Evolutionary conservation across 805 yeast species (phyloP).

Genomic region (Candida sonorensis): DNA sequence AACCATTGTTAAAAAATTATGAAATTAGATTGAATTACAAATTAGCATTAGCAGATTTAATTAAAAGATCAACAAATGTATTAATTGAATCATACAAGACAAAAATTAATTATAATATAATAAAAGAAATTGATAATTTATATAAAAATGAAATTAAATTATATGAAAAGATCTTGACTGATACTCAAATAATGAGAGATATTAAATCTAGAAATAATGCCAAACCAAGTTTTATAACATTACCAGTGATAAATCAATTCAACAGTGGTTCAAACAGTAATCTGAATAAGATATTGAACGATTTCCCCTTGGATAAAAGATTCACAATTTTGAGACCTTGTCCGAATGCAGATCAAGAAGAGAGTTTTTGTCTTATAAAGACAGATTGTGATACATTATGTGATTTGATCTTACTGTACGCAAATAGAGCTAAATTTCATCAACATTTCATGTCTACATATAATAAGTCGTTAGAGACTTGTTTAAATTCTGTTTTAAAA

Average conservation of each 20-base stretch:
- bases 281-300: slow-evolving; percentile 15
- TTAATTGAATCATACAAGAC: slow-evolving; percentile 45
- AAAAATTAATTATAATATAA: slow-evolving; percentile 35
- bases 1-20: slow-evolving; percentile 26
- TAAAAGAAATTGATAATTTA: slow-evolving; percentile 32
- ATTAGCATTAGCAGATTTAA: slow-evolving; percentile 43
- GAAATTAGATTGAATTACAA: slow-evolving; percentile 33
- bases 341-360: slow-evolving; percentile 14
- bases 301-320: slow-evolving; percentile 25
- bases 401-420: slow-evolving; percentile 41
- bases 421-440: slow-evolving; percentile 44
- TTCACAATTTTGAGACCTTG: slow-evolving; percentile 26
- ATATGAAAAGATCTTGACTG: slow-evolving; percentile 28
- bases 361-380: slow-evolving; percentile 20
- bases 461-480: slow-evolving; percentile 29
- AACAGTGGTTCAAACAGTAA: slow-evolving; percentile 15
- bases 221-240: slow-evolving; percentile 19
- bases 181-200: slow-evolving; percentile 19
- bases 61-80: slow-evolving; percentile 41
- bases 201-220: slow-evolving; percentile 13
- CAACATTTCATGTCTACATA: slow-evolving; percentile 41
- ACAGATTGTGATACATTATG: slow-evolving; percentile 32
- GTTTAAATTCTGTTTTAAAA: slow-evolving; percentile 31
- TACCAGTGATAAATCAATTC: slow-evolving; percentile 21
- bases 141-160: slow-evolving; percentile 36